phyloP scores from a whole-genome alignment of 306 rosid species.

The Prunus mira region DNA sequence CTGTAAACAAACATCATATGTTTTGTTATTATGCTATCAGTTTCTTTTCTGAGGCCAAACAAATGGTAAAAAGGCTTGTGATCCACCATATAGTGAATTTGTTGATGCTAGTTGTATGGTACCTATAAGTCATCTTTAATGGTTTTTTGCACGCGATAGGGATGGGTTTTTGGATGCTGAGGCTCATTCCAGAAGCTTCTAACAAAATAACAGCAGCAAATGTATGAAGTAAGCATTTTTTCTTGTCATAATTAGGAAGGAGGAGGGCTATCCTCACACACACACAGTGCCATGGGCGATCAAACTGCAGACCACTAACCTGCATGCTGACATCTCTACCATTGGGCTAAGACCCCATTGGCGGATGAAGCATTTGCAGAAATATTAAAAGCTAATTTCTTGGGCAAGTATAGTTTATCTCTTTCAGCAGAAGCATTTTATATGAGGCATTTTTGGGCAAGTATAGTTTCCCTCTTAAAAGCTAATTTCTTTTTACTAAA shows the following conservation, averaged over 20 bases:
- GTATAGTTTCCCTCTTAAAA: background rate
- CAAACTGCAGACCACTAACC: too few species aligned
- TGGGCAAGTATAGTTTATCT: background rate
- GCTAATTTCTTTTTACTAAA: background rate
- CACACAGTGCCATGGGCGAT: too few species aligned
- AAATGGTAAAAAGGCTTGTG: background rate
- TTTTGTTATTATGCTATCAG: background rate
- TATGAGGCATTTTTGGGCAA: background rate
- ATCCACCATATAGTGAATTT: background rate
- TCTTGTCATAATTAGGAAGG: too few species aligned
- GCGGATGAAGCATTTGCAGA: background rate
- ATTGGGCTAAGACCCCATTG: too few species aligned
- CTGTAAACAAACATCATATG: background rate
- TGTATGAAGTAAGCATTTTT: background rate
- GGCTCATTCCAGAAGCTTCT: background rate
- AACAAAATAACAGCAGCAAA: background rate
- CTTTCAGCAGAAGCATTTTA: background rate
- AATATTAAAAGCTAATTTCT: background rate
- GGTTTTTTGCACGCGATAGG: too few species aligned
- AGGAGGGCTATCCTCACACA: too few species aligned
- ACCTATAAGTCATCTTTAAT: background rate
- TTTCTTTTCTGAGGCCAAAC: background rate
- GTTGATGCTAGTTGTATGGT: background rate
- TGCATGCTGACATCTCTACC: too few species aligned
- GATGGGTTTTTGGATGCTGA: background rate